Evolutionary conservation across 78 protist genomes (phyloP).

Genomic region (Emiliania huxleyi): DNA sequence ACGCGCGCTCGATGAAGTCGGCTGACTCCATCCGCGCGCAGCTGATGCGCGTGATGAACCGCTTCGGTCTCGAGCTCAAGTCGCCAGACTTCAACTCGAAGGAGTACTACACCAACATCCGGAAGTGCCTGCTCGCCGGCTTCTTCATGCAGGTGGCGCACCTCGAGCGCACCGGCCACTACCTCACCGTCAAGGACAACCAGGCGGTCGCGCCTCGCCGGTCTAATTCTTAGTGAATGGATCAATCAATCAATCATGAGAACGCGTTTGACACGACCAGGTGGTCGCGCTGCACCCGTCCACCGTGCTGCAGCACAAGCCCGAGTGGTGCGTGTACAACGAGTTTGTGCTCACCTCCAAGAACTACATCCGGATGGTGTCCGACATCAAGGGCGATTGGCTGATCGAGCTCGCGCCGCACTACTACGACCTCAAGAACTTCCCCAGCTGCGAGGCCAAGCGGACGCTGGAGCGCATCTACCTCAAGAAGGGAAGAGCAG

Average conservation of each 20-base stretch:
- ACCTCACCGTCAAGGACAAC: slow-evolving; percentile 94
- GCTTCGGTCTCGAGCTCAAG: slow-evolving; percentile 54
- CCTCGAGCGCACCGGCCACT: slow-evolving; percentile 89
- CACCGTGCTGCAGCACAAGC: slow-evolving; percentile 82
- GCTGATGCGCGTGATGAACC: slow-evolving; percentile 77
- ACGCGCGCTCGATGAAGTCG: slow-evolving; percentile 78
- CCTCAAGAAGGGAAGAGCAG: not conserved
- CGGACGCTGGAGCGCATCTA: slow-evolving; percentile 45
- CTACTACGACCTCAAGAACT: slow-evolving; percentile 83
- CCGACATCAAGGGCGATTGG: slow-evolving; percentile 89
- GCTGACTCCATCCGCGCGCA: slow-evolving; percentile 89
- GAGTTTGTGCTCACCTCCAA: slow-evolving; percentile 96
- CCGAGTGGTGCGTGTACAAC: slow-evolving; percentile 85
- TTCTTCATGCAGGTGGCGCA: slow-evolving; percentile 98
- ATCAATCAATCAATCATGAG: no score
- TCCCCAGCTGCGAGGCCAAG: slow-evolving; percentile 75
- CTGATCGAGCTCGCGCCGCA: slow-evolving; percentile 71
- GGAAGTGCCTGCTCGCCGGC: slow-evolving; percentile 85
- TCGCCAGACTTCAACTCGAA: slow-evolving; percentile 54
- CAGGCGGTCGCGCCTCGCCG: slow-evolving; percentile 90
- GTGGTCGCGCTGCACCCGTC: slow-evolving; percentile 90
- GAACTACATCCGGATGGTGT: slow-evolving; percentile 92
- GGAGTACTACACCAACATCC: slow-evolving; percentile 85
- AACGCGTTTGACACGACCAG: no score
- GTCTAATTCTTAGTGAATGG: slow-evolving; percentile 58